These are phyloP conservation scores for Globisporangium megalacanthum DNA, from an alignment of 352 stramenopile species.

Conservation along the genomic window DNA sequence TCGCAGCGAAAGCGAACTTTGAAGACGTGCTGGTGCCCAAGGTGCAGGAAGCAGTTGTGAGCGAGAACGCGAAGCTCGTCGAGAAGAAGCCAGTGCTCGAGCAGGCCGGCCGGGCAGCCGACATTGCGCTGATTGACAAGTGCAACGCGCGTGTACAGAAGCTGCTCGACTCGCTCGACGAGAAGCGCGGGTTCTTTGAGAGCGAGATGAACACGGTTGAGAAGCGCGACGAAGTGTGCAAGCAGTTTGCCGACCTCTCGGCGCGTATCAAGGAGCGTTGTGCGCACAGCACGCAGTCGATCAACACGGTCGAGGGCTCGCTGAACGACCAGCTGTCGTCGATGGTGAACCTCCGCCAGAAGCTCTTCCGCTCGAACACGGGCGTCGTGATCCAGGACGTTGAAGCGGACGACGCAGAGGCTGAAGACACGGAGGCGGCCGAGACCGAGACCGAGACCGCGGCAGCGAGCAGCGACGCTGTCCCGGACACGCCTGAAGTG, in stretches of 20 bases:
- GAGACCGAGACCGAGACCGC: slow-evolving; percentile 6
- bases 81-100: slow-evolving; percentile 72
- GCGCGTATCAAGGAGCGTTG: slow-evolving; percentile 75
- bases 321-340: slow-evolving; percentile 75
- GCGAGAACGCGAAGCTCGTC: slow-evolving; percentile 77
- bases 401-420: slow-evolving; percentile 14
- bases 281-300: slow-evolving; percentile 60
- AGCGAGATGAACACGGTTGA: slow-evolving; percentile 69
- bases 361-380: slow-evolving; percentile 63
- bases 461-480: slow-evolving; percentile 8
- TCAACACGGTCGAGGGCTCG: slow-evolving; percentile 73
- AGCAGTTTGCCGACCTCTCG: slow-evolving; percentile 71
- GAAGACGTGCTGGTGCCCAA: slow-evolving; percentile 66
- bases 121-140: slow-evolving; percentile 73
- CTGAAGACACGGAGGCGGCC: neutral
- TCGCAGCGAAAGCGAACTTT: slow-evolving; percentile 64
- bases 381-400: slow-evolving; percentile 33
- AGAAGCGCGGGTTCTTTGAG: slow-evolving; percentile 75
- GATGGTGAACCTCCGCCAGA: slow-evolving; percentile 66
- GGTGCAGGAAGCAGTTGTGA: slow-evolving; percentile 60
- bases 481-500: slow-evolving; percentile 6
- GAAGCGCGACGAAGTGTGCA: slow-evolving; percentile 70
- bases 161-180: slow-evolving; percentile 57
- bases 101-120: slow-evolving; percentile 42
- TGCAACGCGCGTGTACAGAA: slow-evolving; percentile 60